Evolutionary conservation across 176 grass and related monocot species (phyloP), one percentile per base, ranked within the genome.

Genomic region (Paspalum vaginatum): DNA sequence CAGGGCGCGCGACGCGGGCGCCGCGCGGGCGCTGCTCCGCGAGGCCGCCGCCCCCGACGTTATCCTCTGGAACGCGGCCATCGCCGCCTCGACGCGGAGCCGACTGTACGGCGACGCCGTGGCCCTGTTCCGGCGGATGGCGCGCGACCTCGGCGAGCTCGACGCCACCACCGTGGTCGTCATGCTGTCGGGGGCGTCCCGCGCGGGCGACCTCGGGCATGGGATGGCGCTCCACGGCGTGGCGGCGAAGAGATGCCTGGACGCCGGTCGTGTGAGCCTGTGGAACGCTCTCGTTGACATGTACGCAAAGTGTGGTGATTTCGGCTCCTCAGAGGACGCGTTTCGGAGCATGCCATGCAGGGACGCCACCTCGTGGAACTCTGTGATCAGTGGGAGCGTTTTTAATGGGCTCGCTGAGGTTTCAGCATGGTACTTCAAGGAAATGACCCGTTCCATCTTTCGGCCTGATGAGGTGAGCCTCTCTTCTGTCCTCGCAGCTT

Each of bases 351-450:
- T 98, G 85, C 74, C 78, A 6, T 80, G 16, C 22, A 85, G 77
- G 70, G 87, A 94, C 38, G 65, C 81, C 7, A 56, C 86, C 71
- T 95, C 95, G 5, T 98, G 92, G 91, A 98, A 98, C 60, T 89
- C 83, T 65, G 61, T 94, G 67, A 91, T 94, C 39, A 79, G 70
- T 79, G 95, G 88, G 38, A 80, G 87, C 76, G 17, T 77, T 25
- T 89, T 83, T 45, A 91, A 90, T 69, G 76, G 74, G 18, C 37
- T 83, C 51, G 46, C 46, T 71, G 46, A 76, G 39, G 53, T 76
- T 27, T 81, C 88, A 2, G 64, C 89, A 7, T 53, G 12, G 20
- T 92, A 92, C 87, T 91, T 98, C 84, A 85, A 41, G 17, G 88
- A 98, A 82, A 94, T 98, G 83, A 85, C 11, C 11, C 18, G 66